Evolutionary conservation across 1,139 yeast species (phyloP), one percentile per base, ranked within the genome.

Genomic region (Candida tropicalis): DNA sequence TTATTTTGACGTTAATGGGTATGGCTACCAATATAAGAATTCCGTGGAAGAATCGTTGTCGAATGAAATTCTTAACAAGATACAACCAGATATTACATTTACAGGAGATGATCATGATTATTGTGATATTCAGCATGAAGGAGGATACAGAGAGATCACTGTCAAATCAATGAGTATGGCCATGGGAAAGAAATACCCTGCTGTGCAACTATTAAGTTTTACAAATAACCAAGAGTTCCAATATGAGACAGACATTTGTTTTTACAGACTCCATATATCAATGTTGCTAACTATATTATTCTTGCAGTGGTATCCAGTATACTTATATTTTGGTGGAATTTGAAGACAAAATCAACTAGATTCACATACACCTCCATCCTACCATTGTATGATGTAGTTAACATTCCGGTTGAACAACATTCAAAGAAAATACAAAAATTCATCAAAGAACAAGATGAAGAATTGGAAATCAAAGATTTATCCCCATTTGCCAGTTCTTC

Each of bases 31-130:
- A 53, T 79, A 76, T 58, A 82, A 79, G 55, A 75, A 78, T 32
- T 73, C 74, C 0, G 53, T 79, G 1, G 82, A 80, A 29, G 69
- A 76, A 22, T 77, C 76, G 4, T 56, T 86, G 4, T 73, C 93
- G 0, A 70, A 77, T 36, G 68, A 73, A n/a, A 73, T 93, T 6
- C 62, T 93, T 32, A 57, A 70, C 2, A 63, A 65, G 5, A 59
- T 90, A 1, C 68, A 75, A 40, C 99, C 99, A 0, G 68, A 71
- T 18, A 65, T 84, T 7, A 74, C 88, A 1, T 87, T 89, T 59
- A 82, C 96, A 2, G 99, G 99, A 1, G 99, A 93, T 60, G 99
- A 93, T 61, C 99, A 95, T 65, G 99, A 95, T 53, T 77, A 75
- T 55, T 79, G 84, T 55, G 81, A 76, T 48, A 59, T 75, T 4